Conservation (phyloP, 202 grass and related monocot species). For the Tripidium arundinaceum region DNA sequence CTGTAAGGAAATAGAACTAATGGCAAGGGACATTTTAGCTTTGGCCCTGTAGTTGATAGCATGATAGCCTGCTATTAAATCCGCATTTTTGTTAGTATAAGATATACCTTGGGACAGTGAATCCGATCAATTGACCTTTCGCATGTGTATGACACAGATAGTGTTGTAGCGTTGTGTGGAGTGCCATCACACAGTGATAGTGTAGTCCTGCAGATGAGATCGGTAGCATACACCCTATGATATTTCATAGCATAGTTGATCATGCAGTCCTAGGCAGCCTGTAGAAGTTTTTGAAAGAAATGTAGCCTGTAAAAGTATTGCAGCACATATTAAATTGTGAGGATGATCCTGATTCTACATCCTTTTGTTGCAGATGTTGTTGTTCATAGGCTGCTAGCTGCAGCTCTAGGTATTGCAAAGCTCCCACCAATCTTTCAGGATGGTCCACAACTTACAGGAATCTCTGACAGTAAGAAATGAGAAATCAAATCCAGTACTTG, state of each 20-base stretch:
- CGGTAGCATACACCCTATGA: neutral
- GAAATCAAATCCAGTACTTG: conserved; percentile 22
- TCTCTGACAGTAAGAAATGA: conserved; percentile 88
- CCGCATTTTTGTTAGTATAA: neutral
- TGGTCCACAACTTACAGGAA: conserved; percentile 72
- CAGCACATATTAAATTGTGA: neutral
- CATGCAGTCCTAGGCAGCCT: neutral
- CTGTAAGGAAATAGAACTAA: neutral
- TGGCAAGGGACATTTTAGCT: neutral
- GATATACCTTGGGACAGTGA: neutral
- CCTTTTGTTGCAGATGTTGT: conserved; percentile 72
- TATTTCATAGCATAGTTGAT: neutral
- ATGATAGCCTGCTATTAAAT: neutral
- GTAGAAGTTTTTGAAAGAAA: neutral
- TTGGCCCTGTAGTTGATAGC: neutral
- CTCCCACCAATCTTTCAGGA: conserved; percentile 95
- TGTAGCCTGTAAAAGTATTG: neutral
- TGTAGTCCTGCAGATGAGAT: conserved; percentile 3
- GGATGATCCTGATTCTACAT: conserved; percentile 9
- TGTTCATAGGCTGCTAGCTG: conserved; percentile 95
- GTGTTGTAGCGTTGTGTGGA: conserved; percentile 9
- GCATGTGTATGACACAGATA: neutral
- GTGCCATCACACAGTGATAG: neutral
- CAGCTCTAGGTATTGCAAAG: conserved; percentile 83
- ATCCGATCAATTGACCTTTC: neutral